These are phyloP conservation scores for Starmera caribaea DNA, from an alignment of 805 yeast genomes.

Conservation along the genomic window DNA sequence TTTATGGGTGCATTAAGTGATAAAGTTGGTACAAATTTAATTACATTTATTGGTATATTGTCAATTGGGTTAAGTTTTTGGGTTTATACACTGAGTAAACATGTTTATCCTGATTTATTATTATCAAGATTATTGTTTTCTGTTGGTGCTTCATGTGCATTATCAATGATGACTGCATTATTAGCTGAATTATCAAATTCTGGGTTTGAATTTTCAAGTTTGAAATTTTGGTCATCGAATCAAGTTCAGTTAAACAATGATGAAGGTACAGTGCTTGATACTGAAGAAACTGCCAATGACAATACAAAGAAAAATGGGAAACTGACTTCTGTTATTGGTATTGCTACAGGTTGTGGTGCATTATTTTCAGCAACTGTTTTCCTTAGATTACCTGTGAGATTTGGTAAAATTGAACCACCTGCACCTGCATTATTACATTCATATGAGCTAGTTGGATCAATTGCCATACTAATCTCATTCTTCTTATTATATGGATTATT, in stretches of 20 bases:
- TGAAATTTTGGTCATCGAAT: slow-evolving; percentile 8
- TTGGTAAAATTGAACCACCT: slow-evolving; percentile 30
- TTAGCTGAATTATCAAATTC: slow-evolving; percentile 44
- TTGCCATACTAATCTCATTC: slow-evolving; percentile 29
- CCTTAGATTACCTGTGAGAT: slow-evolving; percentile 45
- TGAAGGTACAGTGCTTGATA: slow-evolving; percentile 2
- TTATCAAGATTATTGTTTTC: slow-evolving; percentile 49
- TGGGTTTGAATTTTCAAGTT: slow-evolving; percentile 24
- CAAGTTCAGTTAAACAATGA: slow-evolving; percentile 2
- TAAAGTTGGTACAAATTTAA: slow-evolving; percentile 48
- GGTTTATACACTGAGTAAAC: slow-evolving; percentile 37
- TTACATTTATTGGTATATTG: slow-evolving; percentile 39
- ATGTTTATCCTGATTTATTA: slow-evolving; percentile 40
- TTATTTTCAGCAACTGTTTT: slow-evolving; percentile 47
- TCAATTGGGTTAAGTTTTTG: slow-evolving; percentile 36
- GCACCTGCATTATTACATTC: slow-evolving; percentile 37
- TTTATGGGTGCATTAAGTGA: slow-evolving; percentile 56
- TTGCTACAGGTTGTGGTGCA: slow-evolving; percentile 59
- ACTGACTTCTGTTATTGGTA: slow-evolving; percentile 51
- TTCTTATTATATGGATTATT: slow-evolving; percentile 35
- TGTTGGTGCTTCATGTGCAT: slow-evolving; percentile 43
- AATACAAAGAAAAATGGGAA: slow-evolving; percentile 37
- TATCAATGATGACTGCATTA: slow-evolving; percentile 52
- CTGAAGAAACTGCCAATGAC: slow-evolving; percentile 8
- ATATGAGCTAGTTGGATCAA: slow-evolving; percentile 37